Percentiles rank a stretch among this genome's conserved stretches.
Conservation (phyloP, 169 alveolate genomes). For the Plasmodium billcollinsi region DNA sequence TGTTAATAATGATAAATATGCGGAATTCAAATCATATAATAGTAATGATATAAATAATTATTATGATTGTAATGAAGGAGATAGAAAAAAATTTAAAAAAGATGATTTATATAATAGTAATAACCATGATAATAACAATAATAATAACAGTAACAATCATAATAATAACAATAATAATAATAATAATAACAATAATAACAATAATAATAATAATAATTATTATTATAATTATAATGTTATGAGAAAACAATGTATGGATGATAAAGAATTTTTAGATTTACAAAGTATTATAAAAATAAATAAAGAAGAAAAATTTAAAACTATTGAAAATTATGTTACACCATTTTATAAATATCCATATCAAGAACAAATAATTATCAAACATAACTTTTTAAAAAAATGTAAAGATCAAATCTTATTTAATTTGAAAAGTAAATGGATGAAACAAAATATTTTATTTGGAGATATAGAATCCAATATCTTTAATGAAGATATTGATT, state of each 20-base stretch:
- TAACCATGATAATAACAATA: neutral
- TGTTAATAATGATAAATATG: too few relatives aligned
- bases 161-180: neutral
- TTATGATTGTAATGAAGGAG: neutral
- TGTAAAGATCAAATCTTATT: conserved; percentile 60
- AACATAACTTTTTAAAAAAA: conserved; percentile 62
- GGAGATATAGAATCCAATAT: conserved; percentile 23
- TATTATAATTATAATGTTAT: neutral
- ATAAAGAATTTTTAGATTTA: conserved; percentile 29
- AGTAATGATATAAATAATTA: too few relatives aligned
- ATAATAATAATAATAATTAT: conserved; percentile 2
- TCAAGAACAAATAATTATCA: conserved; percentile 65
- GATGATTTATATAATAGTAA: neutral
- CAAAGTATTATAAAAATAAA: conserved; percentile 65
- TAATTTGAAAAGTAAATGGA: conserved; percentile 57
- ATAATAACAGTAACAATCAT: neutral
- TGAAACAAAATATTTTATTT: conserved; percentile 45
- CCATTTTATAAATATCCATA: conserved; percentile 72
- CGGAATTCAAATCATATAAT: too few relatives aligned
- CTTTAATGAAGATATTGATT: conserved; percentile 11
- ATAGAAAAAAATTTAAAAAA: neutral
- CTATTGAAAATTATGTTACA: conserved; percentile 73
- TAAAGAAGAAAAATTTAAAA: conserved; percentile 36
- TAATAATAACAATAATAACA: neutral
- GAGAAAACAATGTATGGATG: neutral